phyloP scores from a whole-genome alignment of 2,329 filamentous ascomycete species.

The Pestalotiopsis fici region DNA sequence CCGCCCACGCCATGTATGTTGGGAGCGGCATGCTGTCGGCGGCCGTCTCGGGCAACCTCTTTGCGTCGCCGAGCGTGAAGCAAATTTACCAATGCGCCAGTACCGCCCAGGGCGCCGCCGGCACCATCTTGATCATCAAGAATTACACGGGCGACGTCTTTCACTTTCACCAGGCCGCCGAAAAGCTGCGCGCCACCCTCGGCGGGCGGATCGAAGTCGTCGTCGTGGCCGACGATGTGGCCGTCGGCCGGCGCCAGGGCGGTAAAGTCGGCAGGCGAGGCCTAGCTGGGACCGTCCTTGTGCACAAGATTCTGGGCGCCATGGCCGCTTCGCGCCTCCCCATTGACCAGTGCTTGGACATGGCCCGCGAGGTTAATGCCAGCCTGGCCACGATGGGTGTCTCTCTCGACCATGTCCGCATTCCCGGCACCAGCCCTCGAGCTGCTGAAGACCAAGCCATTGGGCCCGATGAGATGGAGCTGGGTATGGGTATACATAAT shows the following conservation, averaged over 20 bases:
- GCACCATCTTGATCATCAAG: constrained; percentile 13
- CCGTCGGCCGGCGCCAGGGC: constrained; percentile 7
- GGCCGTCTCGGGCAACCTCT: constrained; percentile 24
- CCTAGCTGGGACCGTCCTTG: neutral
- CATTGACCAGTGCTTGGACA: neutral
- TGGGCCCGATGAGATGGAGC: neutral
- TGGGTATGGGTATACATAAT: neutral
- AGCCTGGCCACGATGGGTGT: neutral
- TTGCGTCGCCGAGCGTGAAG: constrained; percentile 22
- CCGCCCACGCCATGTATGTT: constrained; percentile 23
- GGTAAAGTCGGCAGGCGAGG: neutral
- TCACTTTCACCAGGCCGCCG: constrained; percentile 21
- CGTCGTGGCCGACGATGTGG: constrained; percentile 21
- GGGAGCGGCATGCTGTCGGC: constrained; percentile 23
- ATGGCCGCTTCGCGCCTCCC: neutral
- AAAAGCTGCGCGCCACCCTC: constrained; percentile 16
- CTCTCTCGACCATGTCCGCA: neutral
- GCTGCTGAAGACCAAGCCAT: neutral
- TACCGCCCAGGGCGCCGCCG: neutral
- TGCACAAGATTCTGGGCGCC: neutral
- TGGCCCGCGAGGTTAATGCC: neutral
- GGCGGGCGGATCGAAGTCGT: constrained; percentile 20
- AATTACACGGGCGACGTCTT: constrained; percentile 24
- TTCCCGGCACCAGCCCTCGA: neutral
- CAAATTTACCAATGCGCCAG: constrained; percentile 19